These are phyloP conservation scores for Syzygium aromaticum DNA, from an alignment of 345 rosid species.

Conservation along the genomic window DNA sequence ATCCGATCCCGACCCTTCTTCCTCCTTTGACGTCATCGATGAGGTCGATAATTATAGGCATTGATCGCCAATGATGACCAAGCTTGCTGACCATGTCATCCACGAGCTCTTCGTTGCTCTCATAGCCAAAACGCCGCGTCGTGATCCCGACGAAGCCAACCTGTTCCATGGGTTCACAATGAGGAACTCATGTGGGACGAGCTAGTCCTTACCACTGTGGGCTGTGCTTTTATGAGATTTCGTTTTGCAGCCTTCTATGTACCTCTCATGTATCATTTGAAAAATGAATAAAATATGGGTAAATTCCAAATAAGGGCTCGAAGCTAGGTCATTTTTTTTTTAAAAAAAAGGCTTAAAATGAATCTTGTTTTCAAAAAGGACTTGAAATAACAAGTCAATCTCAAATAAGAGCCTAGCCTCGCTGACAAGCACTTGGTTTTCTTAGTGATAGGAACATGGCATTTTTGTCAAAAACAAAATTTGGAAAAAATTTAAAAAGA, in stretches of 20 bases:
- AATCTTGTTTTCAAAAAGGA: too few relatives aligned
- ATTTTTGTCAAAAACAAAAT: too few relatives aligned
- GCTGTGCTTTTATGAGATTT: too few relatives aligned
- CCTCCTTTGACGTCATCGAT: neutral
- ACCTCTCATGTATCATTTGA: neutral
- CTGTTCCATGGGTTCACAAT: neutral
- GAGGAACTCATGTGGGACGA: neutral
- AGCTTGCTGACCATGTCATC: neutral
- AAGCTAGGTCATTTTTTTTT: too few relatives aligned
- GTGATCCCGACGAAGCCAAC: neutral
- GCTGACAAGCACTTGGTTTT: too few relatives aligned
- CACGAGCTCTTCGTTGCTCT: neutral
- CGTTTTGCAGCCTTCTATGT: neutral
- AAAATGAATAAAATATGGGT: neutral
- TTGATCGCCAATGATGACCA: neutral
- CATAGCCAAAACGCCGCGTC: neutral
- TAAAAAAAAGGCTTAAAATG: too few relatives aligned
- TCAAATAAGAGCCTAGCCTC: too few relatives aligned
- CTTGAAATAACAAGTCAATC: too few relatives aligned
- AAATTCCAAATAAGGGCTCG: too few relatives aligned
- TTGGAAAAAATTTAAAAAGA: too few relatives aligned
- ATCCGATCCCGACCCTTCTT: neutral
- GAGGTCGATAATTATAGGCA: neutral
- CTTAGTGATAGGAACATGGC: too few relatives aligned
- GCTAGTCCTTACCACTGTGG: too few relatives aligned